Evolutionary conservation across 2,329 filamentous ascomycete species (phyloP).

Genomic region (Emergomyces orientalis): DNA sequence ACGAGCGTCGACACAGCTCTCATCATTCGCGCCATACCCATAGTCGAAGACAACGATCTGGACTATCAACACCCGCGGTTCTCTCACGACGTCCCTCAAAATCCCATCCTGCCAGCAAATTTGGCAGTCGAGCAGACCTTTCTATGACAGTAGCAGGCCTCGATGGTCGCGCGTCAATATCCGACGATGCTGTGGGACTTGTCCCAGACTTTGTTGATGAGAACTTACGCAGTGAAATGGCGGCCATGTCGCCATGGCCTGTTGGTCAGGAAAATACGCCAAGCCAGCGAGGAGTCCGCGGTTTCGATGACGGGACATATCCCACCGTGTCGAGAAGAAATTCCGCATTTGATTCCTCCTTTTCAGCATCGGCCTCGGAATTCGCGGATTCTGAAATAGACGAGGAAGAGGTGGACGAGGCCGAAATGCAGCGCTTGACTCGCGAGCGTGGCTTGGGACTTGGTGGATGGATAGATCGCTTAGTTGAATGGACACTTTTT

Average conservation of each 20-base stretch:
- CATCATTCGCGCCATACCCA: slow-evolving; percentile 21
- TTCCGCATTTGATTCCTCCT: slow-evolving; percentile 13
- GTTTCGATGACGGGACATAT: slow-evolving; percentile 12
- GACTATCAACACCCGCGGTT: slow-evolving; percentile 28
- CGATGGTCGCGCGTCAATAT: slow-evolving; percentile 14
- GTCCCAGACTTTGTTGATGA: slow-evolving; percentile 45
- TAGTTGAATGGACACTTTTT: slow-evolving; percentile 51
- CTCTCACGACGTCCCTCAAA: slow-evolving; percentile 27
- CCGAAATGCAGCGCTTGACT: slow-evolving; percentile 45
- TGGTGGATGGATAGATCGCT: slow-evolving; percentile 47
- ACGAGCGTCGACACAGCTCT: slow-evolving; percentile 18
- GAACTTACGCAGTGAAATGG: slow-evolving; percentile 33
- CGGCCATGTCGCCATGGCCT: slow-evolving; percentile 10
- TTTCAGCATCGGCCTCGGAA: slow-evolving; percentile 18
- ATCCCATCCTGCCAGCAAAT: slow-evolving; percentile 26
- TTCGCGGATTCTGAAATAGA: slow-evolving; percentile 23
- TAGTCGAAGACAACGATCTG: slow-evolving; percentile 27
- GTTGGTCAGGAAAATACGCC: slow-evolving; percentile 4
- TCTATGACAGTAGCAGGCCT: slow-evolving; percentile 26
- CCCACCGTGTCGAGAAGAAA: slow-evolving; percentile 16
- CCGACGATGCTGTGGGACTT: slow-evolving; percentile 16
- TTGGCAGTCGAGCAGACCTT: slow-evolving; percentile 28
- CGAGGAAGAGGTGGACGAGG: slow-evolving; percentile 41
- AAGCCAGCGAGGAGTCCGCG: slow-evolving; percentile 14
- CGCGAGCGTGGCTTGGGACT: slow-evolving; percentile 46